Base-by-base conservation (phyloP, 495 filamentous ascomycete genomes). In the Talaromyces ruber region DNA sequence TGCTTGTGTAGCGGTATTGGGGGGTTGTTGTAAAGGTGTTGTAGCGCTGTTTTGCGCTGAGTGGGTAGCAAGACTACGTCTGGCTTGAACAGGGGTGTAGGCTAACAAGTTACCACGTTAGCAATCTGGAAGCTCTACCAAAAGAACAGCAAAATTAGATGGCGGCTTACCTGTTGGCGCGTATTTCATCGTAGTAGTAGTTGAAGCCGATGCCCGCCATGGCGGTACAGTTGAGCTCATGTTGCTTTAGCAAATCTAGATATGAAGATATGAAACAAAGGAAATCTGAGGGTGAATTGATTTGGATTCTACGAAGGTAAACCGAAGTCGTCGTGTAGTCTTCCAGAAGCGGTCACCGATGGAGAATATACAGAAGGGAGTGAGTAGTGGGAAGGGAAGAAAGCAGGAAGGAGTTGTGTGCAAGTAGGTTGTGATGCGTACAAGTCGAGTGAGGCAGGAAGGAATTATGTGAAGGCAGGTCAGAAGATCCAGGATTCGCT, bases 51-150 rank as follows among this genome's bases (percentile, higher is more conserved):
- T 62, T 53, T 68, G 51, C 8, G 47, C 12, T 32, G 63, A 60
- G 59, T 70, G 63, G 63, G 65, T 62, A 56, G 68, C 66, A 63
- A 80, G 70, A 68, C 72, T 79, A 79, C 76, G 77, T 65, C 77
- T 76, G 64, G 76, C 76, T 73, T 76, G 79, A 18, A 83, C 81
- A 62, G 79, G 74, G 50, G 75, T 79, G 65, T 81, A 83, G 59
- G 81, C 79, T 65, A 78, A 75, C 4, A n/a, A 54, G 72, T 65
- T 18, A 71, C 76, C 6, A 3, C 29, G 26, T 57, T 57, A 57
- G 54, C 54, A 61, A 53, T 18, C 32, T 25, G 5, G 32, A 51
- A 26, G 55, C 71, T 64, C 72, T 61, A 45, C 45, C 50, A 24
- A 12, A 18, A 24, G 18, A 21, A 28, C 6, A 47, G 43, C 24